Evolutionary conservation across 2,329 filamentous ascomycete genomes (phyloP).

Genomic region (Calonectria crousiana): DNA sequence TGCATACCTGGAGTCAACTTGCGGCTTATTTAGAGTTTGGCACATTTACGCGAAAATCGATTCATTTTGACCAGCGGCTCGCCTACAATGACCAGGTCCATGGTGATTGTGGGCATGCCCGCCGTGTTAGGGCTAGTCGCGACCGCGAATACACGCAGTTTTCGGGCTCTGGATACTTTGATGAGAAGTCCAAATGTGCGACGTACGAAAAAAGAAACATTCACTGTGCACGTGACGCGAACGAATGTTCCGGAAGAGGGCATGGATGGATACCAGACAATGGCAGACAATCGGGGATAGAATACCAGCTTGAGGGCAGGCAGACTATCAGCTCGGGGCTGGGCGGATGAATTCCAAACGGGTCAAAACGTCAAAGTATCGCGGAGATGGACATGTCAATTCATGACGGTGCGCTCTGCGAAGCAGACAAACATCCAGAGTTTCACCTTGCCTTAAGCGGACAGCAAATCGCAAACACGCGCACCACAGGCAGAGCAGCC

Average conservation of each 20-base stretch:
- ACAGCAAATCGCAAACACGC: constrained; percentile 11
- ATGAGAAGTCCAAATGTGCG: not conserved
- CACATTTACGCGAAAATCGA: not conserved
- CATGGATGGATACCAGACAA: constrained; percentile 7
- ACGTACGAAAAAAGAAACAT: not conserved
- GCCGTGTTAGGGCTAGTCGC: not conserved
- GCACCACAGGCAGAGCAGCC: not conserved
- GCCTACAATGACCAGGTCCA: not conserved
- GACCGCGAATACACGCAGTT: not conserved
- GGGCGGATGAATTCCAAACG: constrained; percentile 4
- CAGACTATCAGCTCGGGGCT: not conserved
- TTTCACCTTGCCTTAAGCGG: not conserved
- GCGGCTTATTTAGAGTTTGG: constrained; percentile 10
- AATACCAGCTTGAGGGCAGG: not conserved
- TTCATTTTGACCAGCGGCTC: not conserved
- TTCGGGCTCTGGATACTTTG: not conserved
- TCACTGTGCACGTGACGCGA: constrained; percentile 13
- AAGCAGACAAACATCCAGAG: not conserved
- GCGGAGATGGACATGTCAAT: not conserved
- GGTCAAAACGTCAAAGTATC: not conserved
- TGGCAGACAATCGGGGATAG: not conserved
- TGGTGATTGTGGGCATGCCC: not conserved
- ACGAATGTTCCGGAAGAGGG: constrained; percentile 1
- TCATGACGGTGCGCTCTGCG: not conserved
- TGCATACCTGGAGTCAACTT: not conserved